These are phyloP conservation scores for Russula vinacea DNA, from an alignment of 768 basidiomycete genomes.

Conservation along the genomic window DNA sequence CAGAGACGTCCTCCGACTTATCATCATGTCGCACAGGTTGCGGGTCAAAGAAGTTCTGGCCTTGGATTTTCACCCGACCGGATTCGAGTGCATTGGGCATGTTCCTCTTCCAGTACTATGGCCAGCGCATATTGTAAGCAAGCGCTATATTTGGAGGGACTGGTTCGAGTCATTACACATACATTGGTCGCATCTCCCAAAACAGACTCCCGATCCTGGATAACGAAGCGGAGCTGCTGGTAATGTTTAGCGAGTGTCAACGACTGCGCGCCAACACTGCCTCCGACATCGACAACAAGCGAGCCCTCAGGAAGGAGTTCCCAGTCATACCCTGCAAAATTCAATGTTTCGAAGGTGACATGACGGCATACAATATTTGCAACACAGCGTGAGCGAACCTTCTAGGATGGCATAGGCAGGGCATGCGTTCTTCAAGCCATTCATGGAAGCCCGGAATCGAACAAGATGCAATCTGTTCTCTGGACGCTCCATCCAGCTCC, in stretches of 20 bases:
- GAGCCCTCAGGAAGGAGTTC: slow-evolving; percentile 8
- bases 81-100: too few relatives aligned
- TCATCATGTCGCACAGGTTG: background rate
- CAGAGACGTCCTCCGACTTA: background rate
- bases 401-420: background rate
- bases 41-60: slow-evolving; percentile 7
- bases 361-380: too few relatives aligned
- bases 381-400: slow-evolving; percentile 1
- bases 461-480: slow-evolving; percentile 8
- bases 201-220: slow-evolving; percentile 16
- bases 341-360: background rate
- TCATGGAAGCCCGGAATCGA: slow-evolving; percentile 11
- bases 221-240: slow-evolving; percentile 13
- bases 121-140: too few relatives aligned
- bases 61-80: background rate
- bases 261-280: slow-evolving; percentile 18
- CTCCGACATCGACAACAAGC: slow-evolving; percentile 21
- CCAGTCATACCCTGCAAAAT: slow-evolving; percentile 11
- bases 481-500: slow-evolving; percentile 5
- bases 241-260: slow-evolving; percentile 8
- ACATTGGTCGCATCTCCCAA: slow-evolving; percentile 5
- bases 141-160: too few relatives aligned
- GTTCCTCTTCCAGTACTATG: too few relatives aligned
- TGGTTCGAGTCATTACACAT: background rate
- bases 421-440: background rate